Evolutionary conservation across 495 filamentous ascomycete genomes (phyloP), one percentile per base, ranked within the genome.

Genomic region (Neurospora cerealis): DNA sequence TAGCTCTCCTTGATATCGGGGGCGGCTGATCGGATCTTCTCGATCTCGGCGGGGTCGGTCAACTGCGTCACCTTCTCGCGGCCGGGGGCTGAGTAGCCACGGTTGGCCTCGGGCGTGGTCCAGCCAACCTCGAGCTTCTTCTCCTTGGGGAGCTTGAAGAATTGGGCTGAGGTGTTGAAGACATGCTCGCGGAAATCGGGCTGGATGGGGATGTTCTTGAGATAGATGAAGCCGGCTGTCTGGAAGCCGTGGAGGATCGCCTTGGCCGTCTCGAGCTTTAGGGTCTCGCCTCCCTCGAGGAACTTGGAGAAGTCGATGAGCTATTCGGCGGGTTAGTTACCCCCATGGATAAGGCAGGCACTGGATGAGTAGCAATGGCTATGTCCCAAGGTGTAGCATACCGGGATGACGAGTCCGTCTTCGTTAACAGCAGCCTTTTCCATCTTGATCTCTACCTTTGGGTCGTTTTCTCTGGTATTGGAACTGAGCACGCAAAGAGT

Each of bases 151-250:
- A 93, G 90, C 19, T 80, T 78, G 81, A 98, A 98, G 86, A 97
- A 97, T 40, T 83, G 80, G 54, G 91, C 89, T 2, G 93, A 96
- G 36, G 89, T 87, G 46, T 82, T 77, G 80, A 97, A 98, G 71
- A 93, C 89, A 34, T 81, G 79, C 41, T 84, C 78, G 17, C 92
- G 78, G n/a, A 87, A 85, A 19, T 86, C 82, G 13, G 87, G 80
- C 0, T 91, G 85, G 72, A 98, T 92, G 37, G 88, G 84, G 77
- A 93, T 91, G 78, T 94, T 89, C 70, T 89, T 92, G 60, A 98
- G 88, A 81, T 98, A 98, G 78, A 97, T 88, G 82, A 98, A 98
- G 40, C 95, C 95, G 5, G 93, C 93, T 10, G 87, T 90, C 73
- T 92, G 91, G 83, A 98, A 97, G 24, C 93, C 95, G 32, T 88